Percentiles rank a stretch among this genome's conserved stretches.
Evolutionary conservation across 2,329 filamentous ascomycete species (phyloP).

Genomic region (Mycosphaerella sp.): DNA sequence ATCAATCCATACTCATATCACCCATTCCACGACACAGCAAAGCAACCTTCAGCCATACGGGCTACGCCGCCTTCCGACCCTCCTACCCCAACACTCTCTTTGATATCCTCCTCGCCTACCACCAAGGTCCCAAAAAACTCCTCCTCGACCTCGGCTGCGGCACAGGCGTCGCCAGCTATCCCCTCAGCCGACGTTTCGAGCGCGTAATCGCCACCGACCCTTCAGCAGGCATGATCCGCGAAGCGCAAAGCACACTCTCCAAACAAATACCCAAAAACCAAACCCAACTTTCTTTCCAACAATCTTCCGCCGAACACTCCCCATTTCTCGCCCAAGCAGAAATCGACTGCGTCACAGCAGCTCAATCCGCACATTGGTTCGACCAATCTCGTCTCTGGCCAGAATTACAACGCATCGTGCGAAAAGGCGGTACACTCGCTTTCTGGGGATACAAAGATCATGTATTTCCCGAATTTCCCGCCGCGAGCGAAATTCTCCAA

Average conservation of each 20-base stretch:
- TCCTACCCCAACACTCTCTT: slow-evolving; percentile 52
- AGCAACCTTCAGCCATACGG: slow-evolving; percentile 49
- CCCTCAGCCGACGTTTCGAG: slow-evolving; percentile 49
- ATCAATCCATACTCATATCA: not conserved
- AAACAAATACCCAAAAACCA: slow-evolving; percentile 1
- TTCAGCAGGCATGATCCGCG: slow-evolving; percentile 48
- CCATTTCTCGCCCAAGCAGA: slow-evolving; percentile 43
- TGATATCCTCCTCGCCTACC: slow-evolving; percentile 49
- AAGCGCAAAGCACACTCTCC: slow-evolving; percentile 22
- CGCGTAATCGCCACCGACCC: slow-evolving; percentile 51
- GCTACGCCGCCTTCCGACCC: slow-evolving; percentile 56
- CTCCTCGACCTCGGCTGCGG: slow-evolving; percentile 58
- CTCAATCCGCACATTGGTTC: slow-evolving; percentile 62
- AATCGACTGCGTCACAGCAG: slow-evolving; percentile 48
- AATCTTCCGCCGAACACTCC: slow-evolving; percentile 49
- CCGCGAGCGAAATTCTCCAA: slow-evolving; percentile 49
- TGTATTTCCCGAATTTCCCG: slow-evolving; percentile 49
- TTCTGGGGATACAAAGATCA: slow-evolving; percentile 63
- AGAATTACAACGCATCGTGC: slow-evolving; percentile 49
- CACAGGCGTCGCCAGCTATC: slow-evolving; percentile 52
- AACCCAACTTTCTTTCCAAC: slow-evolving; percentile 45
- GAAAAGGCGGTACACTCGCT: slow-evolving; percentile 52
- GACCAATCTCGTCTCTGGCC: slow-evolving; percentile 52
- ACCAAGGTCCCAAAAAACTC: slow-evolving; percentile 38
- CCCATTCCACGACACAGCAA: slow-evolving; percentile 37